Evolutionary conservation across 345 rosid species (phyloP).

Genomic region (Triadica sebifera): DNA sequence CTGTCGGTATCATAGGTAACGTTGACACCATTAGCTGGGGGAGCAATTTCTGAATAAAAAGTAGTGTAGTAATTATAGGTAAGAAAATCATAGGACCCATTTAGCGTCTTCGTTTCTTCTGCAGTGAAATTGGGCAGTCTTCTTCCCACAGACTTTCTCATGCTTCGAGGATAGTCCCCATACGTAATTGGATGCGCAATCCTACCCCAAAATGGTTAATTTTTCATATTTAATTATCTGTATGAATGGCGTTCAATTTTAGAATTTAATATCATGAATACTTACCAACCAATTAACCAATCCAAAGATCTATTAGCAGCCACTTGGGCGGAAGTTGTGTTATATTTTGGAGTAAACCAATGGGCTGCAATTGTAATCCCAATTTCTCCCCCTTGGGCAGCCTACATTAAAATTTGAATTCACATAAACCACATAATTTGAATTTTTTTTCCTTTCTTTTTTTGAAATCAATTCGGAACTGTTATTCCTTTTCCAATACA

Average conservation of each 20-base stretch:
- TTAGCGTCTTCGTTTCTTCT: slow-evolving; percentile 6
- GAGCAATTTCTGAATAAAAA: background rate
- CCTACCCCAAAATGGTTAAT: slow-evolving; percentile 22
- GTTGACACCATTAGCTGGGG: background rate
- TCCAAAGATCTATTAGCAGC: slow-evolving; percentile 20
- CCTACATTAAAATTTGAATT: slow-evolving; percentile 11
- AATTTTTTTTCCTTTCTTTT: too few relatives aligned
- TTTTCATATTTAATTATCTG: background rate
- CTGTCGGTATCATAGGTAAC: background rate
- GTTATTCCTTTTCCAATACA: background rate
- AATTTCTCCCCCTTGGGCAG: slow-evolving; percentile 30
- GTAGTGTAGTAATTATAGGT: slow-evolving; percentile 19
- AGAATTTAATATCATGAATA: too few relatives aligned
- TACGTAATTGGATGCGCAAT: slow-evolving; percentile 42
- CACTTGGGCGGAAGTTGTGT: background rate
- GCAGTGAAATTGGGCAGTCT: slow-evolving; percentile 17
- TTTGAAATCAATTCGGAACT: too few relatives aligned
- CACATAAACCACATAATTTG: too few relatives aligned
- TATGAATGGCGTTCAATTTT: background rate
- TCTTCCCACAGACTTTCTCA: slow-evolving; percentile 7
- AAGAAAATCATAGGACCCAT: slow-evolving; percentile 19
- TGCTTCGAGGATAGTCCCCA: slow-evolving; percentile 42
- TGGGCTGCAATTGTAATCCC: slow-evolving; percentile 16
- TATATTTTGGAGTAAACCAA: slow-evolving; percentile 26
- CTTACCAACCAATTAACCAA: slow-evolving; percentile 14